Evolutionary conservation across 129 eudicot species (phyloP).

Genomic region (Tagetes erecta): DNA sequence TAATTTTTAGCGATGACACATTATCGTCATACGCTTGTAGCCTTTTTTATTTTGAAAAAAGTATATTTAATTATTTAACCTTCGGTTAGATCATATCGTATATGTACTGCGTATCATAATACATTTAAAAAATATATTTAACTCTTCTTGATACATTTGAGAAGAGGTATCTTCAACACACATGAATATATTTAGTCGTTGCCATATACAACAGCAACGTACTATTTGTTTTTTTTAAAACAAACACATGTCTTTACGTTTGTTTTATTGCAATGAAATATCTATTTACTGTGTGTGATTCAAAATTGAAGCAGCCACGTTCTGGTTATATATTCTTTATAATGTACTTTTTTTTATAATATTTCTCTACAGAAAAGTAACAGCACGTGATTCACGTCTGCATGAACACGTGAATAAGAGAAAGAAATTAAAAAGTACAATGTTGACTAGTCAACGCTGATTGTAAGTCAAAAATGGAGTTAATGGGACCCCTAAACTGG

Average conservation of each 20-base stretch:
- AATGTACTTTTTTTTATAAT: neutral
- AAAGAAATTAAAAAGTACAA: neutral
- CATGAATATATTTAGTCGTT: too few species aligned
- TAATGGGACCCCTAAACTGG: conserved; percentile 16
- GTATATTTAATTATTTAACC: too few species aligned
- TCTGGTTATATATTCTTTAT: neutral
- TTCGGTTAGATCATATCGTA: too few species aligned
- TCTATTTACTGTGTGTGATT: neutral
- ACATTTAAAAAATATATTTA: too few species aligned
- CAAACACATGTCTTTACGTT: neutral
- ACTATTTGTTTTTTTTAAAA: too few species aligned
- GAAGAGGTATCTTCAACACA: neutral
- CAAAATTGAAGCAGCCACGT: neutral
- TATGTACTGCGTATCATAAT: too few species aligned
- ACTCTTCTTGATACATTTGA: too few species aligned
- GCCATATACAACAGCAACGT: too few species aligned
- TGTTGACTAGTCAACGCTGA: conserved; percentile 29
- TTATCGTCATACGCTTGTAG: too few species aligned
- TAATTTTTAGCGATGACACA: too few species aligned
- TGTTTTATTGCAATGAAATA: neutral
- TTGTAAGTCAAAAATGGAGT: conserved; percentile 29
- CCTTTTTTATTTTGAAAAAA: too few species aligned
- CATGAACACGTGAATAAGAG: neutral
- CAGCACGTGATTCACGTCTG: conserved; percentile 17
- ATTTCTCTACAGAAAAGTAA: neutral